Evolutionary conservation across 2,329 filamentous ascomycete genomes (phyloP), one percentile per base, ranked within the genome.

Genomic region (Dothidotthia symphoricarpi): DNA sequence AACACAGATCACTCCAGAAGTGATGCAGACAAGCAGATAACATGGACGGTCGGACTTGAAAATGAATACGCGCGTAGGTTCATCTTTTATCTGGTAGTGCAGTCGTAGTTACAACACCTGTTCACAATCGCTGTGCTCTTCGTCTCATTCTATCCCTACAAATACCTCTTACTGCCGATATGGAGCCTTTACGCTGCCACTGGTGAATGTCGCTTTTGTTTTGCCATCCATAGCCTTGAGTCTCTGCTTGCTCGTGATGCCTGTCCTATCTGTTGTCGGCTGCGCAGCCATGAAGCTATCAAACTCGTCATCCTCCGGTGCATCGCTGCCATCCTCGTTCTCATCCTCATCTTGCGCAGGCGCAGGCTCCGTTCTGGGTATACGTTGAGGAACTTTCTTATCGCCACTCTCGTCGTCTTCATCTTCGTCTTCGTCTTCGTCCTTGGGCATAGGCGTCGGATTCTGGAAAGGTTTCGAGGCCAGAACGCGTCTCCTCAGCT

Each of bases 271-370:
- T 0, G 90, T 96, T 13, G 94, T 81, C 0, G 88, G 88, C 3
- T 88, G 91, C 0, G 93, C 91, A 53, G 90, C 82, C 59, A 96
- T 95, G 66, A 98, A 94, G 51, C 85, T 85, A 60, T 97, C 91
- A 60, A 97, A 95, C 33, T 88, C 85, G 31, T 86, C 85, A 36
- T 93, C 85, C 22, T 49, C 43, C 12, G 81, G 78, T 1, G 75
- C 81, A 8, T 72, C 76, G 14, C 88, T 85, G 3, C 83, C 53
- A 1, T 85, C 82, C 57, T 85, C 81, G 3, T 78, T 78, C 0
- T 81, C 80, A 39, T 87, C 84, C 7, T 53, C 51, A 24, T 75
- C 74, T 35, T 33, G 25, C 24, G 38, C 17, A 4, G 47, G 39
- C 9, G 40, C 36, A 14, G 67, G 68, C 41, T 79, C 75, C 1